phyloP scores from a whole-genome alignment of 345 rosid species.

The Hibiscus mutabilis region DNA sequence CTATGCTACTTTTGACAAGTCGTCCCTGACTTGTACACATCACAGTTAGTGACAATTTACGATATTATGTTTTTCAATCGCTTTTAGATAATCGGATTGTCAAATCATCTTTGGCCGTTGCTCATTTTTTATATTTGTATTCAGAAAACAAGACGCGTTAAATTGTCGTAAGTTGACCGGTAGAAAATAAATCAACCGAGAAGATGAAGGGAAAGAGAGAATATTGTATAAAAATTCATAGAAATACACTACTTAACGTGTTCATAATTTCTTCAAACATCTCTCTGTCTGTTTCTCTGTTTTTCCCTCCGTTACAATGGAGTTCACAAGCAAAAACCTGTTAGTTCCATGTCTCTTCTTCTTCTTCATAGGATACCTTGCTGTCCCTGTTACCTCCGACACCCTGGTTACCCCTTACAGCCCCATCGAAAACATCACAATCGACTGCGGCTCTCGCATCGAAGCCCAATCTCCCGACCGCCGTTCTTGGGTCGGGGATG shows the following conservation, averaged over 20 bases:
- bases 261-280: not conserved
- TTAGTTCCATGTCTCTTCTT: not conserved
- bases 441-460: constrained; percentile 6
- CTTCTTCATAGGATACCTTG: not conserved
- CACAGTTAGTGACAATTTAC: not conserved
- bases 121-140: not conserved
- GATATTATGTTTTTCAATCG: not conserved
- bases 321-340: not conserved
- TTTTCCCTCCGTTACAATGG: not conserved
- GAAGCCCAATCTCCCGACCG: not conserved
- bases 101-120: not conserved
- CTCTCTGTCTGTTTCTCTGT: not conserved
- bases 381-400: not conserved
- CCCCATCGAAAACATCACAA: constrained; percentile 3
- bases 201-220: not conserved
- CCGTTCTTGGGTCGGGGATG: constrained; percentile 5
- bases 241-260: not conserved
- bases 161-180: not conserved
- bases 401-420: not conserved
- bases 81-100: too few relatives aligned
- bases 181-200: too few relatives aligned
- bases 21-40: not conserved
- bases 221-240: not conserved
- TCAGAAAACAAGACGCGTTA: not conserved
- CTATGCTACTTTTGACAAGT: not conserved